These are phyloP conservation scores for Mycena sanguinolenta DNA, from an alignment of 768 basidiomycete genomes.

Conservation along the genomic window DNA sequence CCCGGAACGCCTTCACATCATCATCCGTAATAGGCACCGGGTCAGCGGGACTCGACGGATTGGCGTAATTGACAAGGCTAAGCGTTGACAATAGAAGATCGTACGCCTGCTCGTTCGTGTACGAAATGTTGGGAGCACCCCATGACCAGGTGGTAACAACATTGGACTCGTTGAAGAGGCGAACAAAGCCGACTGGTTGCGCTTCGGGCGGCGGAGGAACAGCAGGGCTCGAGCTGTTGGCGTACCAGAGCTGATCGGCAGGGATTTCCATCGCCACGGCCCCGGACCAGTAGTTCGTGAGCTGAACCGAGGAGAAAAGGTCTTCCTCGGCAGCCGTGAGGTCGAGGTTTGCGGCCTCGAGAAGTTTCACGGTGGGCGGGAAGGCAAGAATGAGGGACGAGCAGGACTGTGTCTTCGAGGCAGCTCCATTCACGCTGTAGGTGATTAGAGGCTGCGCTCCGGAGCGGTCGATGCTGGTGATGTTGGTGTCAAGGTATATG, in stretches of 20 bases:
- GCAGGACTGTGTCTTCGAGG: conserved; percentile 21
- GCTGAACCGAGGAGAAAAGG: conserved; percentile 19
- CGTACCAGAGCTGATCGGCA: too few species aligned
- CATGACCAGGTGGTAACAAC: conserved; percentile 19
- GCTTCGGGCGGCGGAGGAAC: conserved; percentile 21
- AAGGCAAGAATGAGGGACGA: conserved; percentile 23
- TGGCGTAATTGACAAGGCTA: conserved; percentile 11
- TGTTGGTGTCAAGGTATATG: conserved; percentile 19
- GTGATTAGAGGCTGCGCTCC: conserved; percentile 6
- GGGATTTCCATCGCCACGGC: not conserved
- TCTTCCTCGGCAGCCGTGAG: conserved; percentile 16
- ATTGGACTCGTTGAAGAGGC: conserved; percentile 21
- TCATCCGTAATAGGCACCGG: conserved; percentile 16
- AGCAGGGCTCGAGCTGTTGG: not conserved
- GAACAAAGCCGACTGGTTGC: conserved; percentile 18
- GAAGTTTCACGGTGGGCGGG: conserved; percentile 12
- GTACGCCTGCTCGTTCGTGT: conserved; percentile 12
- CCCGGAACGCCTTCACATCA: conserved; percentile 16
- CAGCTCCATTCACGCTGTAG: conserved; percentile 11
- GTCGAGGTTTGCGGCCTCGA: conserved; percentile 22
- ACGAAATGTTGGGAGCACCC: conserved; percentile 7
- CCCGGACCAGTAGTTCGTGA: conserved; percentile 20
- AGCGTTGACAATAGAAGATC: conserved; percentile 6
- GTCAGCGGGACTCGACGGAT: not conserved
- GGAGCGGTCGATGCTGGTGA: conserved; percentile 5